Conservation (phyloP, 345 rosid species). For the Anacardium occidentale region DNA sequence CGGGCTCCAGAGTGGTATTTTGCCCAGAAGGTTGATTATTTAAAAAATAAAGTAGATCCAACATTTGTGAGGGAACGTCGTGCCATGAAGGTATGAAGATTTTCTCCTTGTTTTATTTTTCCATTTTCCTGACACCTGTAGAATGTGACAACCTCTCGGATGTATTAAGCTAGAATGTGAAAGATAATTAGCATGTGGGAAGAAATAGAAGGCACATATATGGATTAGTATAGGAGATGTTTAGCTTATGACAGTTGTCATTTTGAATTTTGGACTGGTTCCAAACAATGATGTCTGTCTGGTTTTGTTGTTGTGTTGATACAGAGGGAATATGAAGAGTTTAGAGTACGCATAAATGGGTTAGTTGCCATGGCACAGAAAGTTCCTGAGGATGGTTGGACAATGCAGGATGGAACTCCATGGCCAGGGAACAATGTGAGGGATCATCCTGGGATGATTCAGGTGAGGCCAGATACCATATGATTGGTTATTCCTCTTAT, state of each 20-base stretch:
- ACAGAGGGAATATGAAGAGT: constrained; percentile 88
- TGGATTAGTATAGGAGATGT: background rate
- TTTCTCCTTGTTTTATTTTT: background rate
- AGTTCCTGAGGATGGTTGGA: constrained; percentile 97
- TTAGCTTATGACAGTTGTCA: background rate
- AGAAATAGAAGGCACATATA: background rate
- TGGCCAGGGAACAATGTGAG: constrained; percentile 92
- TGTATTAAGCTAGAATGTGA: constrained; percentile 4
- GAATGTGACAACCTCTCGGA: background rate
- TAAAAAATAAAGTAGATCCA: constrained; percentile 70
- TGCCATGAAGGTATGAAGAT: constrained; percentile 69
- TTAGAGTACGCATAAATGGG: constrained; percentile 73
- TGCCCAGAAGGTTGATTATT: constrained; percentile 68
- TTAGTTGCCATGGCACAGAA: constrained; percentile 78
- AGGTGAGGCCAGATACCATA: constrained; percentile 42
- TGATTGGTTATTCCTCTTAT: background rate
- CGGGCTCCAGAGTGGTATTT: constrained; percentile 96
- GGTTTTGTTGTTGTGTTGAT: constrained; percentile 18
- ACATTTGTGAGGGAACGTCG: constrained; percentile 77
- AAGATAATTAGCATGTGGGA: background rate
- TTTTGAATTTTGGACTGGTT: constrained; percentile 13
- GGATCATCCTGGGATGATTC: constrained; percentile 97
- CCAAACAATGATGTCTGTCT: background rate
- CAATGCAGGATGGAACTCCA: constrained; percentile 92
- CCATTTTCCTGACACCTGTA: background rate